Base-by-base conservation (phyloP, 495 filamentous ascomycete genomes). In the Beverwykella pulmonaria region DNA sequence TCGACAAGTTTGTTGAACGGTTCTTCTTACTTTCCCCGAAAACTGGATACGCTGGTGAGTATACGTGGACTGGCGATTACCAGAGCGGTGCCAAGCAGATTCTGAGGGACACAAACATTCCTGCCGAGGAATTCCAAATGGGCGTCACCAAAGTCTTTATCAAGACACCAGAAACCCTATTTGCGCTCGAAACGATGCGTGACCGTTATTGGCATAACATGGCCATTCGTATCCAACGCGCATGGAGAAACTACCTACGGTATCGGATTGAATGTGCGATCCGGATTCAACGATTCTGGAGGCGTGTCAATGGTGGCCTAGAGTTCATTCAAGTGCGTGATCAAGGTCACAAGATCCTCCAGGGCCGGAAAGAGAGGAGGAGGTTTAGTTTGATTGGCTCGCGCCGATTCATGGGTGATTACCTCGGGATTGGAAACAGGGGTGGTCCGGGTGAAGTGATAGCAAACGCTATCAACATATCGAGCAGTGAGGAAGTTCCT, bases 141-240 rank as follows among this genome's bases (percentile, higher is more conserved):
- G 95, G 95, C 78, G 90, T 95, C 39, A 92, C 89, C 6, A 99
- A 98, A 78, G 93, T 91, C 46, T 99, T 99, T 67, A 95, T 99
- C 80, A 99, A 99, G 76, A 95, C 95, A 0, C 95, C 95, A 1
- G 95, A 99, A 79, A 98, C 95, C 0, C 79, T 99, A 9, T 99
- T 99, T 71, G 95, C 94, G 9, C 82, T 99, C 19, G 95, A 99
- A 76, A 91, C 94, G 44, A 97, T 99, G 94, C 84, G 95, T 66
- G 95, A 98, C 75, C 84, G 90, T 23, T 98, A 97, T 77, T 98
- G 93, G 93, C 92, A 97, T 76, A 99, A 98, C 78, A 98, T 99
- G 94, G 93, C 94, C 7, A 96, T 92, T 53, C 86, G 95, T 30
- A 98, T 99, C 67, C 95, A 99, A 75, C 86, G 95, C 63, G 93